Base-by-base conservation (phyloP, 495 filamentous ascomycete genomes). In the Penicillium taxi region DNA sequence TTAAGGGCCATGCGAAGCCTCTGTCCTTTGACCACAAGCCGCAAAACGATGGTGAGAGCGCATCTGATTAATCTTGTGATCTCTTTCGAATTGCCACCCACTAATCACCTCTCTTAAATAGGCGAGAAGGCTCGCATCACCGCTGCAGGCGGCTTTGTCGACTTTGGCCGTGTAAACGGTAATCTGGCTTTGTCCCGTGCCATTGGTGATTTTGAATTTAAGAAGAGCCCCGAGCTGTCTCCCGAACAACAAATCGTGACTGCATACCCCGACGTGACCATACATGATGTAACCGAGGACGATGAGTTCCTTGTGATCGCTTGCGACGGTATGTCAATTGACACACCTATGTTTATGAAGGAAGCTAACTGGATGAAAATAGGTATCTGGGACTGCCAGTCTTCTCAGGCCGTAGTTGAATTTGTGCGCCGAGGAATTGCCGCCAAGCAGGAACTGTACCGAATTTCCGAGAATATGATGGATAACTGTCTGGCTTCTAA, bases 401-500 rank as follows among this genome's bases (percentile, higher is more conserved):
- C 91, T 38, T 96, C 93, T 32, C 91, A 98, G 66, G 83, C 88
- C 17, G 93, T 96, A 12, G 74, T 96, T 37, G 91, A 98, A 54
- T 98, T 96, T 55, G 93, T 96, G 45, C 77, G 91, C 52, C 78
- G 93, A 46, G 93, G 91, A 24, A 94, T 98, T 57, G 86, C 86
- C 14, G 89, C 88, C 13, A 91, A 94, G 69, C 91, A 98, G 65
- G 81, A 89, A 20, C 75, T 98, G 13, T 76, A 84, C 32, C 80
- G 81, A 52, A 96, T 98, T 52, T 94, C 88, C 63, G 91, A 98
- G 69, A 98, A 98, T 69, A 93, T 98, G 87, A 98, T 98, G 91
- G 89, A 96, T 69, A 98, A 96, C 65, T 98, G 91, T 58, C 74
- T 96, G 37, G 85, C 91, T 19, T 88, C 87, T 34, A 96, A 91